Percentiles rank a stretch among this genome's conserved stretches.
These are phyloP conservation scores for Stenocarpella maydis DNA, from an alignment of 2,329 filamentous ascomycete genomes.

Conservation along the genomic window DNA sequence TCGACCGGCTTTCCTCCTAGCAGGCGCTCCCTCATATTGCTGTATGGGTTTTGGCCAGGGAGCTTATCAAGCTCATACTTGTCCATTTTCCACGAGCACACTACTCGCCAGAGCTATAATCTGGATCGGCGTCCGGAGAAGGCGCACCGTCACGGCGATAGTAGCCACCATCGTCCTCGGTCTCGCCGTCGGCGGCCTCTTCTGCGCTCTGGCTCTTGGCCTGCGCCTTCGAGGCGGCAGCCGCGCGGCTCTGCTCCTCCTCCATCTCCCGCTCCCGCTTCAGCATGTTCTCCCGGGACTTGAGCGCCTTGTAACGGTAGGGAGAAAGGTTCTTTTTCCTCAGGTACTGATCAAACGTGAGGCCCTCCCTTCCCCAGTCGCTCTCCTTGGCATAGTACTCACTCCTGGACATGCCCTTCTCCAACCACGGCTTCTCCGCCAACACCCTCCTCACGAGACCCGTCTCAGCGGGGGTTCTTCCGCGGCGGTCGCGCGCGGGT, in stretches of 20 bases:
- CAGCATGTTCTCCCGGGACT: not conserved
- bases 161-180: not conserved
- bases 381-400: not conserved
- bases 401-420: not conserved
- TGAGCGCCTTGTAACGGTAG: not conserved
- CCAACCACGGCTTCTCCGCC: not conserved
- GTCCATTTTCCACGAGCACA: not conserved
- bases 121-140: not conserved
- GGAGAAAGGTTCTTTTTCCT: not conserved
- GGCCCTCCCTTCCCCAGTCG: not conserved
- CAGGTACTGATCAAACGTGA: not conserved
- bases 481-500: not conserved
- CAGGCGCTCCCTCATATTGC: no score
- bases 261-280: not conserved
- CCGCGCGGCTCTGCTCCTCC: not conserved
- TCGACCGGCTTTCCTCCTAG: no score
- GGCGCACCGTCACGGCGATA: not conserved
- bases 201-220: not conserved
- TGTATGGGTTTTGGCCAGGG: no score
- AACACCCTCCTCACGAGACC: not conserved
- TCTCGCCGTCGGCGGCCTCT: not conserved
- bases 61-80: no score
- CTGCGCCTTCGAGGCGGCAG: not conserved
- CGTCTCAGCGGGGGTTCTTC: not conserved
- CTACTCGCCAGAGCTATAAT: not conserved